Evolutionary conservation across 2,329 filamentous ascomycete genomes (phyloP).

Genomic region (Colletotrichum australisinense): DNA sequence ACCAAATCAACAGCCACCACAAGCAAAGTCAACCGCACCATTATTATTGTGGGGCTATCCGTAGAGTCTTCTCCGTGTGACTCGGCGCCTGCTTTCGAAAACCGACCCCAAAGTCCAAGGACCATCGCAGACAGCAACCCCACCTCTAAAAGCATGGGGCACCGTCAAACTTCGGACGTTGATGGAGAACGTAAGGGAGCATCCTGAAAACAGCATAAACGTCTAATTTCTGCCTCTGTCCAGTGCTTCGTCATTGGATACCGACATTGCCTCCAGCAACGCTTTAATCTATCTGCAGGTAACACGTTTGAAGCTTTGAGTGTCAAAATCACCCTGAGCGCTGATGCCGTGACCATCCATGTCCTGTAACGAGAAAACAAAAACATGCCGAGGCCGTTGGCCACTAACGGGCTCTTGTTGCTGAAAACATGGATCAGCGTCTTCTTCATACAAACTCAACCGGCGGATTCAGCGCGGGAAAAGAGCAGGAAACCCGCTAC

Average conservation of each 20-base stretch:
- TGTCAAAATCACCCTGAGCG: not conserved
- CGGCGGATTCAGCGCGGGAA: not conserved
- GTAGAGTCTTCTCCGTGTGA: not conserved
- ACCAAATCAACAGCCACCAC: conserved; percentile 2
- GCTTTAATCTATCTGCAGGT: conserved; percentile 23
- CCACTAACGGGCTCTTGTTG: not conserved
- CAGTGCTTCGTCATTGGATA: not conserved
- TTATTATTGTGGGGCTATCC: no score
- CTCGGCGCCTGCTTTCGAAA: not conserved
- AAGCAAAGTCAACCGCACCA: not conserved
- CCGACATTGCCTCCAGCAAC: not conserved
- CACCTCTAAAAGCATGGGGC: conserved; percentile 12
- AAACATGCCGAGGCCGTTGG: conserved; percentile 15
- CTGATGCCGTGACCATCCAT: not conserved
- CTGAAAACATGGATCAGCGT: not conserved
- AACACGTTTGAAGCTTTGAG: not conserved
- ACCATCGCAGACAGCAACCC: not conserved
- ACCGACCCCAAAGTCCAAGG: not conserved
- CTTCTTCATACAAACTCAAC: conserved; percentile 3
- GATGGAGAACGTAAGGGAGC: conserved; percentile 5
- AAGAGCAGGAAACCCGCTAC: conserved; percentile 17
- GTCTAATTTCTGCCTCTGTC: not conserved
- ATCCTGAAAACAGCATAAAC: conserved; percentile 21
- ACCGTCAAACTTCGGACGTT: conserved; percentile 20
- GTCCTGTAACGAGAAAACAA: conserved; percentile 14